Percentiles rank a stretch among this genome's conserved stretches.
Evolutionary conservation across 176 grass and related monocot genomes (phyloP).

Genomic region (Chrysopogon serrulatus): DNA sequence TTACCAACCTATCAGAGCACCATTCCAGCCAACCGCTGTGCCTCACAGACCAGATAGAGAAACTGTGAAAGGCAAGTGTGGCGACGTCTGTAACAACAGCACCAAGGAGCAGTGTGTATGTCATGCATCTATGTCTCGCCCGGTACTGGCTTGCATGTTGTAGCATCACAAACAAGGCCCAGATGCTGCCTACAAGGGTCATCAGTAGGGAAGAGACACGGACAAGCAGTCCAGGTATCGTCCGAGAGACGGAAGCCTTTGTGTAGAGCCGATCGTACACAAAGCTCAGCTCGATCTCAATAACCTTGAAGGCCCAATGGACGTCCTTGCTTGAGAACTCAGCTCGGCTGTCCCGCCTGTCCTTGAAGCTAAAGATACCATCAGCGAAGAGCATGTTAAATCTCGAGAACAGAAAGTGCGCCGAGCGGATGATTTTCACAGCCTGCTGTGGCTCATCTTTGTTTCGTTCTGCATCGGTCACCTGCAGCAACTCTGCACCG

Average conservation of each 20-base stretch:
- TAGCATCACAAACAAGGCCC: background rate
- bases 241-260: background rate
- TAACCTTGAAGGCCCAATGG: slow-evolving; percentile 5
- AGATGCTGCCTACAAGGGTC: background rate
- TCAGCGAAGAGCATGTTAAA: slow-evolving; percentile 26
- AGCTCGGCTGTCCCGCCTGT: background rate
- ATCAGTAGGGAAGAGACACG: background rate
- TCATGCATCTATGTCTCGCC: background rate
- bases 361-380: slow-evolving; percentile 24
- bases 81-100: background rate
- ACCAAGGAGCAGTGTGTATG: background rate
- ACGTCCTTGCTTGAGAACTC: background rate
- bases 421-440: background rate
- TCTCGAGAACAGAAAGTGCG: background rate
- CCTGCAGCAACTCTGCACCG: background rate
- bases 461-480: background rate
- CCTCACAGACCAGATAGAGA: background rate
- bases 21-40: background rate
- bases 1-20: background rate
- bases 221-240: background rate
- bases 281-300: slow-evolving; percentile 36
- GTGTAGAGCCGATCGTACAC: slow-evolving; percentile 31
- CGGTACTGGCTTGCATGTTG: background rate
- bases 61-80: background rate
- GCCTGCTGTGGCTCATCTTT: background rate